These are phyloP conservation scores for Trichoderma erinaceum DNA, from an alignment of 495 filamentous ascomycete genomes.

Conservation along the genomic window DNA sequence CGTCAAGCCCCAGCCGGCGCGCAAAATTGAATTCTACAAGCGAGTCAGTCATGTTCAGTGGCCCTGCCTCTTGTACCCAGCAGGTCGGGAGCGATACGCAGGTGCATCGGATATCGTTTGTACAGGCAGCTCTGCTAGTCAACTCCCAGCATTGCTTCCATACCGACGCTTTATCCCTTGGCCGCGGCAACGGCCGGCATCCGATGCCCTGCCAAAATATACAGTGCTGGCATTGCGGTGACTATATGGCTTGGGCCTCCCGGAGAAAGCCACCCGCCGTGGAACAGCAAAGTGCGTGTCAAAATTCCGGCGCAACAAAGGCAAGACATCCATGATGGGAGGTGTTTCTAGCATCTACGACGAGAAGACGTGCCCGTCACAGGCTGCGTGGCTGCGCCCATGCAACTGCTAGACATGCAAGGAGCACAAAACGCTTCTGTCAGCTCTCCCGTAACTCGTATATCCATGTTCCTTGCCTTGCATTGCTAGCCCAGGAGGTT, in stretches of 20 bases:
- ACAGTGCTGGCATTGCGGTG: too few species aligned
- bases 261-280: not conserved
- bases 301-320: not conserved
- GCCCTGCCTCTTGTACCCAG: not conserved
- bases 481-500: not conserved
- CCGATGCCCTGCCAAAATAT: too few species aligned
- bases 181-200: too few species aligned
- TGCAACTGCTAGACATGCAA: not conserved
- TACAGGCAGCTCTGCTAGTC: too few species aligned
- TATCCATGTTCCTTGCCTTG: not conserved
- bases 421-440: not conserved
- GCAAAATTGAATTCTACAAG: not conserved
- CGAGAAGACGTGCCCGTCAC: not conserved
- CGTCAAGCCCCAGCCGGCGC: not conserved
- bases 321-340: not conserved
- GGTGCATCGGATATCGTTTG: not conserved
- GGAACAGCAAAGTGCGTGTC: not conserved
- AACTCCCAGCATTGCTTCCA: too few species aligned
- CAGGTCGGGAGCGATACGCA: not conserved
- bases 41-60: not conserved
- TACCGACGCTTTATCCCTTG: too few species aligned
- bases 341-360: not conserved
- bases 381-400: constrained; percentile 6
- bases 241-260: not conserved
- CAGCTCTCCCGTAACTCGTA: not conserved